Base-by-base conservation (phyloP, 176 grass and related monocot genomes). In the Oropetium thomaeum region DNA sequence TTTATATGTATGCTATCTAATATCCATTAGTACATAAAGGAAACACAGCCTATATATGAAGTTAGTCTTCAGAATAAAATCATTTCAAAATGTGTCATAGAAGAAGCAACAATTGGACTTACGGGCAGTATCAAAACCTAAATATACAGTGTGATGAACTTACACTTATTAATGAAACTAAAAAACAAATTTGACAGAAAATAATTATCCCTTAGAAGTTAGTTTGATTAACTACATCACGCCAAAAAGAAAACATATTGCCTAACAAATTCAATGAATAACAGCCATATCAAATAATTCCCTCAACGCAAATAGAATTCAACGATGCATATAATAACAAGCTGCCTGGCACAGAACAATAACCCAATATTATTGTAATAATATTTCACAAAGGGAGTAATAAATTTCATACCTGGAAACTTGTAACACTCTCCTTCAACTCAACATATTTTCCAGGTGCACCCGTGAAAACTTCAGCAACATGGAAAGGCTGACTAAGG, bases 381-480 rank as follows among this genome's bases (percentile, higher is more conserved):
- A 15, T 47, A 8, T 16, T 47, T 58, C 33, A 11, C 25, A 55
- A 52, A 8, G 10, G 11, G 22, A 2, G 27, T n/a, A 43, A n/a
- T 65, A 83, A 78, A 76, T 33, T 63, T 4, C 62, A 67, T 85
- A 96, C 92, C 92, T 96, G 92, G 89, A 96, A 96, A 82, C 92
- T 96, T 75, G 73, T 27, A 40, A 96, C 92, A 22, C 92, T 86
- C 49, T 96, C 92, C 84, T 96, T 96, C n/a, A 96, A 73, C 19
- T 96, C 92, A 10, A 96, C 92, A 59, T 96, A 96, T 63, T 96
- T 96, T 78, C 92, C 92, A 41, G 92, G 92, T 78, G 92, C 92
- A 71, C 93, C 93, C 4, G 93, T 97, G 93, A 97, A 97, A 77
- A 97, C 93, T 88, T 97, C 93, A 38, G 93, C 93, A 64, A 97